A percentile compares a stretch with the other conserved stretches of the same genome.
phyloP scores from a whole-genome alignment of 83 land plant species.

The Isoetes engelmannii region DNA sequence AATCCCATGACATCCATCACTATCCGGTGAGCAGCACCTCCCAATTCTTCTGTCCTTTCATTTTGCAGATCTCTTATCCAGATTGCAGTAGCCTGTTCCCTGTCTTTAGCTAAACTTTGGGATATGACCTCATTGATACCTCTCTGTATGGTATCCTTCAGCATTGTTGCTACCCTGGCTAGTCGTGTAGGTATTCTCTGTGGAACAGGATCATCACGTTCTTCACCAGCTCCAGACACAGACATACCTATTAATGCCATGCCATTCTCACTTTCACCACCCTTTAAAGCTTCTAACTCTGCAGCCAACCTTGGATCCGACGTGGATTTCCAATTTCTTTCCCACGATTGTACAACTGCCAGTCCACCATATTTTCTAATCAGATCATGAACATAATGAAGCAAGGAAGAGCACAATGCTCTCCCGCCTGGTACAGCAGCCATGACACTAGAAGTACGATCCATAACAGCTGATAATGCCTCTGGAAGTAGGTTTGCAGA shows the following conservation, averaged over 20 bases:
- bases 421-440: conserved; percentile 53
- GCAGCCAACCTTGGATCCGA: conserved; percentile 64
- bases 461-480: conserved; percentile 56
- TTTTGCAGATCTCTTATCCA: conserved; percentile 19
- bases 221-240: conserved; percentile 47
- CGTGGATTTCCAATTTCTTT: conserved; percentile 60
- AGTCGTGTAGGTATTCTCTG: conserved; percentile 56
- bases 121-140: conserved; percentile 48
- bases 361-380: conserved; percentile 60
- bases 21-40: conserved; percentile 51
- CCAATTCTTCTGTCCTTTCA: conserved; percentile 56
- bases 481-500: conserved; percentile 78
- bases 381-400: conserved; percentile 55
- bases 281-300: conserved; percentile 64
- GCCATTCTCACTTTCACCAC: conserved; percentile 47
- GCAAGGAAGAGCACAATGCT: conserved; percentile 40
- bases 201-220: conserved; percentile 68
- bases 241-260: conserved; percentile 35
- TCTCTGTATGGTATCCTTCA: conserved; percentile 73
- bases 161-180: conserved; percentile 43
- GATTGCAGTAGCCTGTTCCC: conserved; percentile 37
- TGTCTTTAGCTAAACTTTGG: conserved; percentile 50
- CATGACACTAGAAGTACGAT: conserved; percentile 47
- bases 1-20: conserved; percentile 48
- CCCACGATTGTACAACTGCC: conserved; percentile 69